A percentile compares a stretch with the other conserved stretches of the same genome.
phyloP scores from a whole-genome alignment of 768 basidiomycete species.

The Leccinum broughii region DNA sequence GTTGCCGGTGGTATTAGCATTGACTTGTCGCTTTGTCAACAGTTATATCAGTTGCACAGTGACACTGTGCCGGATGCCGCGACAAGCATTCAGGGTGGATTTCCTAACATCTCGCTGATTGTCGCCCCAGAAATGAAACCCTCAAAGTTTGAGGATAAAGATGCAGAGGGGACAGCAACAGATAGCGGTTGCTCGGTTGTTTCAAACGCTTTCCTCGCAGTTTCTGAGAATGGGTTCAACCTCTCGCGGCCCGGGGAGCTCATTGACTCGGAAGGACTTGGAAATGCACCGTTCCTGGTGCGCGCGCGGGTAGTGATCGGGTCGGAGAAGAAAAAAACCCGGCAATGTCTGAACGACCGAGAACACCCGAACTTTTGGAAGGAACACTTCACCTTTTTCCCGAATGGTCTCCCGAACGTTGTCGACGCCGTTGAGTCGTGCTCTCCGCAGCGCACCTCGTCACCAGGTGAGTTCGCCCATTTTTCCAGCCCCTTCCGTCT shows the following conservation, averaged over 20 bases:
- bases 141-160: neutral
- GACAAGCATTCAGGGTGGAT: conserved; percentile 6
- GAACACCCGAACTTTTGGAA: conserved; percentile 32
- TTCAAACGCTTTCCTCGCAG: conserved; percentile 40
- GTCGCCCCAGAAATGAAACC: conserved; percentile 24
- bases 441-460: conserved; percentile 40
- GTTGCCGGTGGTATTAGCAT: neutral
- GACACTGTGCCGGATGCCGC: conserved; percentile 5
- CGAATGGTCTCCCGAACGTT: conserved; percentile 48
- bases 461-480: conserved; percentile 32
- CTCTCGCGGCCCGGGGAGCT: conserved; percentile 30
- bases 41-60: conserved; percentile 47
- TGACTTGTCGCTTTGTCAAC: conserved; percentile 1
- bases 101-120: conserved; percentile 24
- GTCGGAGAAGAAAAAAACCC: conserved; percentile 25
- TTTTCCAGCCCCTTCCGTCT: neutral
- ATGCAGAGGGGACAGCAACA: neutral
- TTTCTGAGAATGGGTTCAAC: conserved; percentile 56
- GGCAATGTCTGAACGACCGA: conserved; percentile 30
- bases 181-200: conserved; percentile 1
- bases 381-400: conserved; percentile 28
- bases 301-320: conserved; percentile 9
- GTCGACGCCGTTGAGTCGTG: conserved; percentile 44
- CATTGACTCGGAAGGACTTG: conserved; percentile 31
- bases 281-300: conserved; percentile 45